These are phyloP conservation scores for Penicillium atrosanguineum DNA, from an alignment of 495 filamentous ascomycete genomes.

Conservation along the genomic window DNA sequence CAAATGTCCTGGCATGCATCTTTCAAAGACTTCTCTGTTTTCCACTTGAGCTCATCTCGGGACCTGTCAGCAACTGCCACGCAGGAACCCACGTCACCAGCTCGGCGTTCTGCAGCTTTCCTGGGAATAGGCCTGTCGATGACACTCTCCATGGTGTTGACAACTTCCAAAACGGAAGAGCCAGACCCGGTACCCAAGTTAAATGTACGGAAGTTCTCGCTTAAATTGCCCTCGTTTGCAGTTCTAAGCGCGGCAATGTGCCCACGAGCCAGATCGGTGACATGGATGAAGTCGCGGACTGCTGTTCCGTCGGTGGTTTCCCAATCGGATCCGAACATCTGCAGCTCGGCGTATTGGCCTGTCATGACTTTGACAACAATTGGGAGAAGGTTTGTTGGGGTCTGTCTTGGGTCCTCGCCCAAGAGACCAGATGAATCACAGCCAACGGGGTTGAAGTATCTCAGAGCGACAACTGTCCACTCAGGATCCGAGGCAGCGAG, in stretches of 20 bases:
- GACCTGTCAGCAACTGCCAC: constrained; percentile 75
- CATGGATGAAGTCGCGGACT: constrained; percentile 59
- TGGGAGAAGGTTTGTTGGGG: constrained; percentile 62
- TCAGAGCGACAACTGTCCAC: constrained; percentile 60
- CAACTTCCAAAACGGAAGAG: constrained; percentile 51
- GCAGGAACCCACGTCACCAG: constrained; percentile 81
- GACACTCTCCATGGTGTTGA: constrained; percentile 45
- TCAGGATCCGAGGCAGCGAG: constrained; percentile 55
- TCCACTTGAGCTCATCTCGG: constrained; percentile 85
- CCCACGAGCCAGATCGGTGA: constrained; percentile 64
- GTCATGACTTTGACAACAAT: constrained; percentile 60
- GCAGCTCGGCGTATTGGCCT: constrained; percentile 49
- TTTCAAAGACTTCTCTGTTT: constrained; percentile 77
- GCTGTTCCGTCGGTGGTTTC: constrained; percentile 61
- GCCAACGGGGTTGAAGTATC: constrained; percentile 69
- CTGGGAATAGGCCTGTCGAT: constrained; percentile 44
- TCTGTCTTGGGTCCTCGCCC: constrained; percentile 62
- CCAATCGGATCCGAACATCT: constrained; percentile 64
- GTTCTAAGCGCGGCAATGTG: constrained; percentile 57
- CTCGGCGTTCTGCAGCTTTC: constrained; percentile 67
- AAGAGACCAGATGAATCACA: constrained; percentile 62
- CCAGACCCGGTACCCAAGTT: constrained; percentile 54
- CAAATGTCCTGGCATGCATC: constrained; percentile 83
- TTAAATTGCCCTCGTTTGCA: constrained; percentile 35
- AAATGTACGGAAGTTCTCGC: constrained; percentile 49